Percentiles rank a stretch among this genome's conserved stretches.
These are phyloP conservation scores for Leucaena leucocephala DNA, from an alignment of 306 rosid species.

Conservation along the genomic window DNA sequence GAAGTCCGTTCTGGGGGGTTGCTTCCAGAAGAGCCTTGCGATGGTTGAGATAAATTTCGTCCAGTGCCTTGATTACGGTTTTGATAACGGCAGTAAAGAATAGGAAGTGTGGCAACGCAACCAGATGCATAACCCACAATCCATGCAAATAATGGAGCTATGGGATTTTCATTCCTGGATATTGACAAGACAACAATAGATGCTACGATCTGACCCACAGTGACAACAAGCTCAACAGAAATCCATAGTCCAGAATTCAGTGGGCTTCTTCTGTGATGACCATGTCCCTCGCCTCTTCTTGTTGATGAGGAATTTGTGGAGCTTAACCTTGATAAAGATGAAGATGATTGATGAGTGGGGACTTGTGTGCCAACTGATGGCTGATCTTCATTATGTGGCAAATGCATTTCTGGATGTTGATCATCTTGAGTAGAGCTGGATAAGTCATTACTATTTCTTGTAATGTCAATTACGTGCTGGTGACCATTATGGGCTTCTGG, in stretches of 20 bases:
- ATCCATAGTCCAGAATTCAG: conserved; percentile 77
- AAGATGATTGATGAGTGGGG: conserved; percentile 43
- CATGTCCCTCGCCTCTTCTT: conserved; percentile 62
- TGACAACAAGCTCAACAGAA: conserved; percentile 64
- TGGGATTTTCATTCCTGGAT: conserved; percentile 57
- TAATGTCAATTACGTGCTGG: conserved; percentile 50
- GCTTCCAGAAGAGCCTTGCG: conserved; percentile 49
- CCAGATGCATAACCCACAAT: conserved; percentile 66
- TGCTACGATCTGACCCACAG: conserved; percentile 59
- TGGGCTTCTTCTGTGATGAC: conserved; percentile 67
- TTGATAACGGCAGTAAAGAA: conserved; percentile 55
- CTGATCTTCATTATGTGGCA: conserved; percentile 39
- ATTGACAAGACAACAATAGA: conserved; percentile 56
- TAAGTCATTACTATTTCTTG: conserved; percentile 45
- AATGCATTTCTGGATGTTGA: conserved; percentile 35
- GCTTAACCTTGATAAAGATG: conserved; percentile 49
- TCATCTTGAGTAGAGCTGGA: conserved; percentile 48
- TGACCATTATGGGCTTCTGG: conserved; percentile 36
- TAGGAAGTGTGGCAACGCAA: conserved; percentile 63
- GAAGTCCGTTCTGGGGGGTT: conserved; percentile 47
- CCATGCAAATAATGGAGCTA: conserved; percentile 61
- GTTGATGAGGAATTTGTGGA: conserved; percentile 56
- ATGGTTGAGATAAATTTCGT: conserved; percentile 44
- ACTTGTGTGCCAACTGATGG: conserved; percentile 35
- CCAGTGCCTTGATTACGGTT: conserved; percentile 43